These are phyloP conservation scores for Microdochium nivale DNA, from an alignment of 2,329 filamentous ascomycete species.

Conservation along the genomic window DNA sequence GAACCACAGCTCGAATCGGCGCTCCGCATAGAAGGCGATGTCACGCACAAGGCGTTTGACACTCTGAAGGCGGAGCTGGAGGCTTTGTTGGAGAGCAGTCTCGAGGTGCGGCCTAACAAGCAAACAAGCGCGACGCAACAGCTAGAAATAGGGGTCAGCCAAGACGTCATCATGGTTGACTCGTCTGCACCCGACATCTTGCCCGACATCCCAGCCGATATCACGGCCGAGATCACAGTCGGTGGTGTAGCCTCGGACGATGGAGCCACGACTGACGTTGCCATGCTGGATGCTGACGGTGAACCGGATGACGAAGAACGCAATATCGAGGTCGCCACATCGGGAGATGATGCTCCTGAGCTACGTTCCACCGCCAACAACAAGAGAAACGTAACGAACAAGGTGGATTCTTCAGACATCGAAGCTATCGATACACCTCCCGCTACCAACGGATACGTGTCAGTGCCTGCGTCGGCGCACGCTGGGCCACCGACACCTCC, in stretches of 20 bases:
- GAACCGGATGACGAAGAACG: constrained; percentile 24
- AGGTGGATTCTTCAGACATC: constrained; percentile 14
- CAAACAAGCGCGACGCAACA: constrained; percentile 23
- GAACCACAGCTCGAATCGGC: constrained; percentile 72
- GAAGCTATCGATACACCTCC: constrained; percentile 34
- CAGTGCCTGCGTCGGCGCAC: constrained; percentile 20
- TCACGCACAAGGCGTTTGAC: constrained; percentile 62
- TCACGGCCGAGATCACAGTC: constrained; percentile 39
- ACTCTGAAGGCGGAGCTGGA: constrained; percentile 67
- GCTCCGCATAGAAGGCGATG: constrained; percentile 71
- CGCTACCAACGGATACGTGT: constrained; percentile 36
- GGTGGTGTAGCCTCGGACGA: constrained; percentile 19
- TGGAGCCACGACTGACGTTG: constrained; percentile 20
- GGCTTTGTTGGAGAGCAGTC: constrained; percentile 58
- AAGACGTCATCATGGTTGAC: constrained; percentile 44
- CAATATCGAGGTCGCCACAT: constrained; percentile 39
- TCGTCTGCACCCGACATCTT: no score
- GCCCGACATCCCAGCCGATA: no score
- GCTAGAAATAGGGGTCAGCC: constrained; percentile 28
- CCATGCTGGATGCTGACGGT: constrained; percentile 28
- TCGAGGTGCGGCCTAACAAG: constrained; percentile 39
- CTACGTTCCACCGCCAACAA: constrained; percentile 9
- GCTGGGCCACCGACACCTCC: constrained; percentile 56
- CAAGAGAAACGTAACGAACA: constrained; percentile 11
- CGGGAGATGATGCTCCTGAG: constrained; percentile 20